Percentiles rank a stretch among this genome's conserved stretches.
Conservation (phyloP, 306 rosid species). For the Gleditsia sinensis region DNA sequence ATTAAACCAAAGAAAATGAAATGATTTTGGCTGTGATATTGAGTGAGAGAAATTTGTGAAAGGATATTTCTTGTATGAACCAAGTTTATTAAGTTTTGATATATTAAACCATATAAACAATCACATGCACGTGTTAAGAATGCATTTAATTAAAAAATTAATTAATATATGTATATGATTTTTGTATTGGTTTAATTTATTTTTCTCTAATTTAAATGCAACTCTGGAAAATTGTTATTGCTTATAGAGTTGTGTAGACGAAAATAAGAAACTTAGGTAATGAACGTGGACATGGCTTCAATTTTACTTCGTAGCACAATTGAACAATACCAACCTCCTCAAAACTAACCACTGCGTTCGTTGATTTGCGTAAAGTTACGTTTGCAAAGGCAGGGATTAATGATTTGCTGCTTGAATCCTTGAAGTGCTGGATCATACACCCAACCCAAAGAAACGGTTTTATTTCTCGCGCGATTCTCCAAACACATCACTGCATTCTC, state of each 20-base stretch:
- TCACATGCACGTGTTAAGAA: no score
- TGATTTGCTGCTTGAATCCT: neutral
- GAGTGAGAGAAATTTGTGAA: no score
- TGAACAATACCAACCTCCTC: neutral
- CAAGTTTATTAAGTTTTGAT: no score
- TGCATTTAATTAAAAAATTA: no score
- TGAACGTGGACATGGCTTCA: neutral
- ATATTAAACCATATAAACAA: no score
- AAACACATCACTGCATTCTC: neutral
- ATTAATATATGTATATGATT: neutral
- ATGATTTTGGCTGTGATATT: no score
- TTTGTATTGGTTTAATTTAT: no score
- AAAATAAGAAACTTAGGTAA: neutral
- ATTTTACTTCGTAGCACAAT: neutral
- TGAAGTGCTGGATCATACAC: neutral
- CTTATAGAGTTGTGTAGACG: neutral
- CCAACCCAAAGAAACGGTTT: neutral
- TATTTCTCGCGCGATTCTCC: conserved; percentile 15
- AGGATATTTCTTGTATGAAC: no score
- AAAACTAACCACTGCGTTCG: neutral
- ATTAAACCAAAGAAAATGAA: no score
- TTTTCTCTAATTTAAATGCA: no score
- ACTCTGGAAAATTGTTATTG: neutral
- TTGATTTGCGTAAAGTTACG: no score
- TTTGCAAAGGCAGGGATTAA: neutral